Percentiles rank a stretch among this genome's conserved stretches.
Conservation (phyloP, 1,284 basidiomycete genomes). For the Pisolithus thermaeus region DNA sequence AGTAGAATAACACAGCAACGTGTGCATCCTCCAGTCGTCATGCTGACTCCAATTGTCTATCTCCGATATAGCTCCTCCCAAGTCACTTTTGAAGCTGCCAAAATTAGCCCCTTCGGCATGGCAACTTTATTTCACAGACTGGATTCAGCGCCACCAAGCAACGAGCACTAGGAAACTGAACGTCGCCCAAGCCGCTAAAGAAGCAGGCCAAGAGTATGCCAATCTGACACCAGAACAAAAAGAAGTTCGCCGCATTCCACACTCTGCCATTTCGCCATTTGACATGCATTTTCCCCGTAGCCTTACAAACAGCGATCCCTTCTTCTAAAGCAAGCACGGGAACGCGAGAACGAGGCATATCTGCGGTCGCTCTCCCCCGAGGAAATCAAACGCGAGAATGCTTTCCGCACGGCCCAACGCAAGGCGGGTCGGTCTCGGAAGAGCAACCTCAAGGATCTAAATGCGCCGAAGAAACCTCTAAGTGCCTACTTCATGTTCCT, state of each 20-base stretch:
- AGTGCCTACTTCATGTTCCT: conserved; percentile 95
- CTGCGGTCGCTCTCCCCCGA: conserved; percentile 89
- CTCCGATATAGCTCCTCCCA: conserved; percentile 42
- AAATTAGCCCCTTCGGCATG: conserved; percentile 93
- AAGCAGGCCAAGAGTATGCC: conserved; percentile 89
- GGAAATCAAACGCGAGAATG: conserved; percentile 92
- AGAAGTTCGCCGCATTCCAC: conserved; percentile 47
- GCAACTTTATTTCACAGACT: conserved; percentile 97
- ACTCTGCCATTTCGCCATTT: conserved; percentile 22
- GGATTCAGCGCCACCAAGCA: conserved; percentile 87
- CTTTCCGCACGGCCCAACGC: conserved; percentile 85
- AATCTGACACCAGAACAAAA: conserved; percentile 75
- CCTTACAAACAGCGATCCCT: conserved; percentile 80
- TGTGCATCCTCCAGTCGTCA: conserved; percentile 27
- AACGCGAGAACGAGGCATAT: conserved; percentile 80
- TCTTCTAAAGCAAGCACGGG: conserved; percentile 77
- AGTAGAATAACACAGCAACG: conserved; percentile 16
- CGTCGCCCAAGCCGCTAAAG: conserved; percentile 93
- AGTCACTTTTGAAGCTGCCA: conserved; percentile 76
- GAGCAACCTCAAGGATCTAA: conserved; percentile 95
- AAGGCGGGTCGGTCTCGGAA: conserved; percentile 91
- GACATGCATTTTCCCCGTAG: conserved; percentile 36
- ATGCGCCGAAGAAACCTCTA: conserved; percentile 94
- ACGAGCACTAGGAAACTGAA: conserved; percentile 80
- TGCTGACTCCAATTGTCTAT: conserved; percentile 19